A percentile compares a stretch with the other conserved stretches of the same genome.
phyloP scores from a whole-genome alignment of 2,329 filamentous ascomycete genomes.

The Fusarium tuaranense region DNA sequence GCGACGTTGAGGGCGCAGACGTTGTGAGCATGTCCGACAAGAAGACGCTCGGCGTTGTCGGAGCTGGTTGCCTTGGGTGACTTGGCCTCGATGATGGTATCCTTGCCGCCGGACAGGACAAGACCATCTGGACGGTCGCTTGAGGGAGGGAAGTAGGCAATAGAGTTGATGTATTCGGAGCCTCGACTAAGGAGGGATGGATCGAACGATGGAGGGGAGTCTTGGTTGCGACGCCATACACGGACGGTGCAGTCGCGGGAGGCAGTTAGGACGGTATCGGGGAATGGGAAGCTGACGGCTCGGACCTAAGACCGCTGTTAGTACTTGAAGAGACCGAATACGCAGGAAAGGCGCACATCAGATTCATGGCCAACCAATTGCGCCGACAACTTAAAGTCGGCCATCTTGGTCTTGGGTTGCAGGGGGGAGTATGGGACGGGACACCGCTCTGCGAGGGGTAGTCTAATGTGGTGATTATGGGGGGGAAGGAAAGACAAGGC shows the following conservation, averaged over 20 bases:
- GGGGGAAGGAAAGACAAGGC: constrained; percentile 16
- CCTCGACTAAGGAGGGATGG: constrained; percentile 83
- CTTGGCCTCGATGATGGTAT: constrained; percentile 92
- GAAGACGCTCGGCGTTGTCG: constrained; percentile 85
- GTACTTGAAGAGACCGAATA: not conserved
- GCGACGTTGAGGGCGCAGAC: constrained; percentile 88
- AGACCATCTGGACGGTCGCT: constrained; percentile 80
- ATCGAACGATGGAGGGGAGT: constrained; percentile 78
- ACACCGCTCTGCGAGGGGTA: constrained; percentile 18
- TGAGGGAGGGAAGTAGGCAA: constrained; percentile 81
- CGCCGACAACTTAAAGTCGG: constrained; percentile 93
- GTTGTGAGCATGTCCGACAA: constrained; percentile 89
- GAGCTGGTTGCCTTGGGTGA: constrained; percentile 73
- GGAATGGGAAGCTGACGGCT: constrained; percentile 80
- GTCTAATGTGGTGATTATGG: constrained; percentile 4
- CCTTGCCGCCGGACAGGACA: constrained; percentile 88
- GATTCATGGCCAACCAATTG: constrained; percentile 90
- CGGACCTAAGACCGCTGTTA: constrained; percentile 74
- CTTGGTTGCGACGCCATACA: constrained; percentile 79
- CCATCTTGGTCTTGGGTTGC: constrained; percentile 61
- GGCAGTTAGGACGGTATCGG: constrained; percentile 81
- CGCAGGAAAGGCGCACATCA: constrained; percentile 73
- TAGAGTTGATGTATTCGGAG: constrained; percentile 86
- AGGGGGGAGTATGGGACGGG: constrained; percentile 11
- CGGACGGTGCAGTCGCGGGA: constrained; percentile 93